These are phyloP conservation scores for Botrytis porri DNA, from an alignment of 2,329 filamentous ascomycete species.

Conservation along the genomic window DNA sequence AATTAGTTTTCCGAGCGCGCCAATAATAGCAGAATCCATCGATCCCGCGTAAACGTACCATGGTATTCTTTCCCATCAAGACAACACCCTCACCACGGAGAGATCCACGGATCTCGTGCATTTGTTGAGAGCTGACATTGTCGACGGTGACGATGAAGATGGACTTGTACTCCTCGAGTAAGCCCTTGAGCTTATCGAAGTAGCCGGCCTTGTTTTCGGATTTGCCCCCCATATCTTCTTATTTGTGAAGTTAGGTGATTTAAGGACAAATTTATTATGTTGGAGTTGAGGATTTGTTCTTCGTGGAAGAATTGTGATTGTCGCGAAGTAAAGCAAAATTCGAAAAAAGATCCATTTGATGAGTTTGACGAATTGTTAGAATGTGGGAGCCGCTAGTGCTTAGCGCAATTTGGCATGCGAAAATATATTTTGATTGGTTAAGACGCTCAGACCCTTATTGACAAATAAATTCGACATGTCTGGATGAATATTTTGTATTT, in stretches of 20 bases:
- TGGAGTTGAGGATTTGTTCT: constrained; percentile 24
- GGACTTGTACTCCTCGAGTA: constrained; percentile 94
- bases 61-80: constrained; percentile 99
- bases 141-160: constrained; percentile 97
- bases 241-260: constrained; percentile 92
- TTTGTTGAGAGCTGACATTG: constrained; percentile 99
- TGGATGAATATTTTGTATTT: neutral
- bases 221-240: constrained; percentile 99
- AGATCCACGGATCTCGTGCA: constrained; percentile 97
- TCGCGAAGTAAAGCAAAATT: neutral
- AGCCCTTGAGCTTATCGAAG: constrained; percentile 99
- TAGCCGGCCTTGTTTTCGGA: constrained; percentile 89
- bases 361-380: constrained; percentile 17
- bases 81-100: constrained; percentile 92
- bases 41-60: constrained; percentile 56
- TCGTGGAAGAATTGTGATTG: constrained; percentile 19
- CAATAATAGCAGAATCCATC: neutral
- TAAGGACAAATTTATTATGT: constrained; percentile 65
- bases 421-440: constrained; percentile 7
- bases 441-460: neutral
- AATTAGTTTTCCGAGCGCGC: constrained; percentile 15
- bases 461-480: constrained; percentile 4
- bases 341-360: neutral
- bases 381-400: constrained; percentile 18
- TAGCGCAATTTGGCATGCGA: constrained; percentile 12